Evolutionary conservation across 176 grass and related monocot genomes (phyloP).

Genomic region (Aegilops sharonensis): DNA sequence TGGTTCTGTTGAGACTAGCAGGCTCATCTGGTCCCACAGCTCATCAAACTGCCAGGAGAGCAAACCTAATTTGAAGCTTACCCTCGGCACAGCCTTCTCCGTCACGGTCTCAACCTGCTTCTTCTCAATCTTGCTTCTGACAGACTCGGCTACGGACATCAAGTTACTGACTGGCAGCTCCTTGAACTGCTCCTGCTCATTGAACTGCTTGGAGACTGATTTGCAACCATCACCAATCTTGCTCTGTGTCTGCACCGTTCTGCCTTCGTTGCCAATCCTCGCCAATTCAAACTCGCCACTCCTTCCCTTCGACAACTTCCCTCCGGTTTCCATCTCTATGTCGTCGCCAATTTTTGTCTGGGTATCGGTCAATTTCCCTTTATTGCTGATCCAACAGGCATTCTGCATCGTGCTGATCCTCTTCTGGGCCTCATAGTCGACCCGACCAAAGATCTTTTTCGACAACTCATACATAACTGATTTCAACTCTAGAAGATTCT

Average conservation of each 20-base stretch:
- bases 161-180: neutral
- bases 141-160: neutral
- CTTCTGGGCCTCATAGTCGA: neutral
- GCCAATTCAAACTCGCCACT: neutral
- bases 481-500: neutral
- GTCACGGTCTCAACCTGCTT: neutral
- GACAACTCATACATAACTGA: neutral
- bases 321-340: neutral
- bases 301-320: neutral
- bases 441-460: neutral
- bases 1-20: neutral
- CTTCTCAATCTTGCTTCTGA: neutral
- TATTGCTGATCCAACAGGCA: neutral
- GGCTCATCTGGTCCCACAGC: neutral
- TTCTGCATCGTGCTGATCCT: neutral
- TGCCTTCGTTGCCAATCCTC: neutral
- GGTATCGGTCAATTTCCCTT: neutral
- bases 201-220: neutral
- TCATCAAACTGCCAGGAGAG: neutral
- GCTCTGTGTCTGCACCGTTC: neutral
- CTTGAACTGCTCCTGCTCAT: neutral
- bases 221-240: neutral
- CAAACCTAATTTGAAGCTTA: neutral
- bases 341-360: neutral
- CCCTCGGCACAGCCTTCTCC: neutral